Evolutionary conservation across 768 basidiomycete species (phyloP).

Genomic region (Panaeolus papilionaceus): DNA sequence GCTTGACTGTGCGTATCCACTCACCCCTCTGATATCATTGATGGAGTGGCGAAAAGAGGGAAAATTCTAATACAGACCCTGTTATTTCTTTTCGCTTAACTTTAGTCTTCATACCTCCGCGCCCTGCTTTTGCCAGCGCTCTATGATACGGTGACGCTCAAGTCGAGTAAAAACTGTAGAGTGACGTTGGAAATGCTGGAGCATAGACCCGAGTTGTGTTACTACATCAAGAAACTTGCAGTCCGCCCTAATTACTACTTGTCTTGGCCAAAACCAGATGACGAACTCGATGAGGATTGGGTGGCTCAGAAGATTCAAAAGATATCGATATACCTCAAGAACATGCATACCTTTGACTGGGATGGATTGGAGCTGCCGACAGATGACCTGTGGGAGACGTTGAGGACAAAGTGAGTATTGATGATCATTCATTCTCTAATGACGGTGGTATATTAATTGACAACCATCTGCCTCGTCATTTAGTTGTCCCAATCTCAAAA

Average conservation of each 20-base stretch:
- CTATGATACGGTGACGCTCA: slow-evolving; percentile 51
- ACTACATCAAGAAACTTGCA: slow-evolving; percentile 47
- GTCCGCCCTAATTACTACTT: slow-evolving; percentile 59
- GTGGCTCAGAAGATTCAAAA: slow-evolving; percentile 42
- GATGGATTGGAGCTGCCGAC: slow-evolving; percentile 54
- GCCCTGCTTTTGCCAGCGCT: slow-evolving; percentile 44
- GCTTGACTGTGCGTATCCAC: slow-evolving; percentile 42
- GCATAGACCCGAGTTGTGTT: slow-evolving; percentile 41
- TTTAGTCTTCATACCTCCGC: slow-evolving; percentile 33
- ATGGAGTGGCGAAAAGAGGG: neutral
- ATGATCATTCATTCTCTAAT: slow-evolving; percentile 1
- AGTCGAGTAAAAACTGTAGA: slow-evolving; percentile 47
- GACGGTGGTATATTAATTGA: neutral
- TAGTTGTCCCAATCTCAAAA: slow-evolving; percentile 51
- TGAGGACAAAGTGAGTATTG: slow-evolving; percentile 44
- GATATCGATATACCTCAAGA: slow-evolving; percentile 39
- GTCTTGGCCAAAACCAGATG: slow-evolving; percentile 53
- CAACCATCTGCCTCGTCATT: neutral
- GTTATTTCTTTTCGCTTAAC: neutral
- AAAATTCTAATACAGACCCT: neutral
- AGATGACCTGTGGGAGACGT: slow-evolving; percentile 47
- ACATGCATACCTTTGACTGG: slow-evolving; percentile 56
- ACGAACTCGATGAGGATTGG: slow-evolving; percentile 46
- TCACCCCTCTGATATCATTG: slow-evolving; percentile 19
- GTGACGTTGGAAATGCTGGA: slow-evolving; percentile 44